These are phyloP conservation scores for Pleurozium schreberi DNA, from an alignment of 225 moss, liverwort and hornwort genomes.

Conservation along the genomic window DNA sequence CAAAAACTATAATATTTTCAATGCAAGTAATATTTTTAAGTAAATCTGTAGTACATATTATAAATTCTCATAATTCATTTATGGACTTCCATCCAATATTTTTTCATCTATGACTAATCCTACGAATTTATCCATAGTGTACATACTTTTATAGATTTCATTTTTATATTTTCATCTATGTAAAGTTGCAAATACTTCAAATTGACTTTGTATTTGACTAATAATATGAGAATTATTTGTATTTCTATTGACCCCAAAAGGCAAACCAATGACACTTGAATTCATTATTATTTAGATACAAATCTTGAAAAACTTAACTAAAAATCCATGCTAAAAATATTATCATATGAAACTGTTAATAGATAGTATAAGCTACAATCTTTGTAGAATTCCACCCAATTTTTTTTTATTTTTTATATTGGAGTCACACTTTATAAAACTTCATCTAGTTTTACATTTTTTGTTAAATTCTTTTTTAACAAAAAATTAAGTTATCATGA, in stretches of 20 bases:
- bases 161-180: too few relatives aligned
- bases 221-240: fast-evolving
- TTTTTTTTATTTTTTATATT: neutral
- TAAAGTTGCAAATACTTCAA: too few relatives aligned
- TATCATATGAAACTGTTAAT: neutral
- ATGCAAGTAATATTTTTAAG: neutral
- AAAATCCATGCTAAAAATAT: neutral
- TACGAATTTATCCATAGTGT: neutral
- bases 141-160: neutral
- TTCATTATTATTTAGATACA: too few relatives aligned
- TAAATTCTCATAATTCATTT: neutral
- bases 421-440: neutral
- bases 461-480: neutral
- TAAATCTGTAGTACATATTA: too few relatives aligned
- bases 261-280: neutral
- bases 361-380: too few relatives aligned
- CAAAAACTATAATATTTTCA: too few relatives aligned
- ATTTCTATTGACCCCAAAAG: fast-evolving
- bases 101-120: neutral
- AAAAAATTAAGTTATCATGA: neutral
- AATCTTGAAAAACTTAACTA: too few relatives aligned
- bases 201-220: fast-evolving
- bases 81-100: neutral
- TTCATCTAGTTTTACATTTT: neutral
- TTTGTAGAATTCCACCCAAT: too few relatives aligned